Evolutionary conservation across 2,329 filamentous ascomycete species (phyloP), one percentile per base, ranked within the genome.

Genomic region (Acephala macrosclerotiorum): DNA sequence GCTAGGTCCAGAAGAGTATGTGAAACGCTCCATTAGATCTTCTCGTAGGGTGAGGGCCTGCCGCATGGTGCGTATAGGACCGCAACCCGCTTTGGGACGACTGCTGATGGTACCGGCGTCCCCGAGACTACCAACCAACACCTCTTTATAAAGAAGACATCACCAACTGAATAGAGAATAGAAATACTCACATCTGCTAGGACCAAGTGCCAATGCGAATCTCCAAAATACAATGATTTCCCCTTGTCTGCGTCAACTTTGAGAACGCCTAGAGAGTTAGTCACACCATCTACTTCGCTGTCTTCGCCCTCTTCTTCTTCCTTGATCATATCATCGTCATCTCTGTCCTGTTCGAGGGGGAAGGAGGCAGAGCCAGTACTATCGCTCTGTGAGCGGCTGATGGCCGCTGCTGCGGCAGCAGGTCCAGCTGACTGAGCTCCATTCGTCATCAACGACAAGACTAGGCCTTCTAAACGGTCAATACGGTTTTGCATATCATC

Each of bases 401-500:
- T 84, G 8, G 75, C 73, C 26, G 77, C 72, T 6, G 70, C 74
- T 38, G 87, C 86, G 65, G 85, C 82, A n/a, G 87, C 87, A 58
- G 87, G 87, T 20, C 87, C 87, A 56, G 85, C 83, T 62, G 86
- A 84, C 70, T 86, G 83, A n/a, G 84, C 85, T 81, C 93, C 93
- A 77, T 92, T 94, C 75, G 95, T 95, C 95, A 98, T 97, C 76
- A 98, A 80, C 33, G 93, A 96, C 70, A 98, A 81, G 67, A 98
- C 95, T 77, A 98, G 82, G 73, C 92, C 91, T 84, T 98, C 95
- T 71, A 98, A 85, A 74, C 95, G 89, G 82, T 98, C 94, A 81
- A 98, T 98, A 77, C 96, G 91, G 77, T 96, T 97, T 82, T 98
- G 95, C 95, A 98, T 97, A 79, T 97, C 95, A 84, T 97, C 94